These are phyloP conservation scores for Backusella australiensis DNA, from an alignment of 192 early-diverging fungal species.

Conservation along the genomic window DNA sequence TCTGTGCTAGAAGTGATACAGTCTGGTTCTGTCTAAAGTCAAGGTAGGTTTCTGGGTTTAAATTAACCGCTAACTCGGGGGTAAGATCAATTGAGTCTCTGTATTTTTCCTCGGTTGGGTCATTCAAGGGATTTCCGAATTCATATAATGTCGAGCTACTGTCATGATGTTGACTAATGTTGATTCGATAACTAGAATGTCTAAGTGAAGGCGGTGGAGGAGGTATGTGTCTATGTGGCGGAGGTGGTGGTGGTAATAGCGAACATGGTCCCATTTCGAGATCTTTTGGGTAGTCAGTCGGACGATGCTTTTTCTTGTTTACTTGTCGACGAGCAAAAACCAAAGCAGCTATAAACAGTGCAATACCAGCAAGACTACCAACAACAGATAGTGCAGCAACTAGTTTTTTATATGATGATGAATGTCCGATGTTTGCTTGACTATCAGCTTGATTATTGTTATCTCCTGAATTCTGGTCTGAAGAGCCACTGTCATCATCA, in stretches of 20 bases:
- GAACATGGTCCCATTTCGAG: background rate
- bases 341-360: background rate
- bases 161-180: background rate
- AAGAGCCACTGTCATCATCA: background rate
- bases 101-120: background rate
- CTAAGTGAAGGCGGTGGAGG: background rate
- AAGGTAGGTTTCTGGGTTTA: background rate
- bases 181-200: background rate
- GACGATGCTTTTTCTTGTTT: background rate
- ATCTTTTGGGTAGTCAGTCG: background rate
- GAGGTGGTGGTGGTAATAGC: too few relatives aligned
- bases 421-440: background rate
- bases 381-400: constrained; percentile 9
- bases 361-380: constrained; percentile 7
- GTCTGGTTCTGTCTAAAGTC: background rate
- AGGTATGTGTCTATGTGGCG: background rate
- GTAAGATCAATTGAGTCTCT: background rate
- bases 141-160: background rate
- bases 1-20: background rate
- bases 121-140: background rate
- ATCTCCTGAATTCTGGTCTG: background rate
- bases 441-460: background rate
- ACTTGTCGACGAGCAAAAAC: background rate
- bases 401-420: background rate
- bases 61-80: background rate